A percentile compares a stretch with the other conserved stretches of the same genome.
Evolutionary conservation across 768 basidiomycete species (phyloP).

Genomic region (Termitomyces sp.): DNA sequence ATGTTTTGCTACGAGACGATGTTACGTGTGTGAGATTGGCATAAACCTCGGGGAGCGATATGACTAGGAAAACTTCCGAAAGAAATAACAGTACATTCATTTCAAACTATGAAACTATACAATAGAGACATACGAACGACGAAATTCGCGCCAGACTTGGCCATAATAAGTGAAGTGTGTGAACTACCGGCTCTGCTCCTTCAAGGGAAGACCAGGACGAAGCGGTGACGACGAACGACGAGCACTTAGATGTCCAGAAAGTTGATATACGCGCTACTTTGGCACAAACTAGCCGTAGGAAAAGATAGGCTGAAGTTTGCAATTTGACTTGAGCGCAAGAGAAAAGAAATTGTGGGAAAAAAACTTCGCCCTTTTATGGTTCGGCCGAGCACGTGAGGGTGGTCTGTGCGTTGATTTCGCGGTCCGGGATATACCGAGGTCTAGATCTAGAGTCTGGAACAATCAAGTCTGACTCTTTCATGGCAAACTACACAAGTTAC

Average conservation of each 20-base stretch:
- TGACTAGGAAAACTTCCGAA: background rate
- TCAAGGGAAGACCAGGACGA: constrained; percentile 23
- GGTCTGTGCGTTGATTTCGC: too few relatives aligned
- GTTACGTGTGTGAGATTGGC: background rate
- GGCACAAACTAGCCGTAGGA: constrained; percentile 39
- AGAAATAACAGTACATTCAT: background rate
- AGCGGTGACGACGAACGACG: constrained; percentile 21
- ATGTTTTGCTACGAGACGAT: background rate
- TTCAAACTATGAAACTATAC: background rate
- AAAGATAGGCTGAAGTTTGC: constrained; percentile 26
- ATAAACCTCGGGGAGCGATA: background rate
- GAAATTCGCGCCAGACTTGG: background rate
- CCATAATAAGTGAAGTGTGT: constrained; percentile 19
- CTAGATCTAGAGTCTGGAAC: too few relatives aligned
- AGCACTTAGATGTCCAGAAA: constrained; percentile 37
- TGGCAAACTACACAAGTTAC: too few relatives aligned
- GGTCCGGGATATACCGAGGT: too few relatives aligned
- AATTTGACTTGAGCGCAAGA: constrained; percentile 48
- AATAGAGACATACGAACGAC: background rate
- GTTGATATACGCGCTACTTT: constrained; percentile 38
- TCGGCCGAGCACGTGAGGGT: background rate
- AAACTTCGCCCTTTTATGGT: background rate
- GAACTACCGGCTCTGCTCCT: constrained; percentile 40
- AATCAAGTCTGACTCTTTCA: too few relatives aligned
- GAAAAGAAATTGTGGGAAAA: constrained; percentile 19